phyloP scores from a whole-genome alignment of 2,329 filamentous ascomycete genomes.

The Myrmaecium sp. region DNA sequence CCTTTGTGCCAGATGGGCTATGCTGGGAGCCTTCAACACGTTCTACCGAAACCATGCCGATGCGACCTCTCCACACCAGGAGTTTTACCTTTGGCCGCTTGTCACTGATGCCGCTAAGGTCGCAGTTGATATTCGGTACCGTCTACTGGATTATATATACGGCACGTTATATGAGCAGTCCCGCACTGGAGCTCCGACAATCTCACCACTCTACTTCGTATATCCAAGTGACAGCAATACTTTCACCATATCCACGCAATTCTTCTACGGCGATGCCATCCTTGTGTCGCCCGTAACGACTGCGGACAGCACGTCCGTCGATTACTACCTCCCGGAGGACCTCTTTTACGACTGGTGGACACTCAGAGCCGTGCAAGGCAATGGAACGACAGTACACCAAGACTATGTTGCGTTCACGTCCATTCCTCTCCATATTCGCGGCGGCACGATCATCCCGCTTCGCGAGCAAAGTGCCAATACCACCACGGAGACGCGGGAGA shows the following conservation, averaged over 20 bases:
- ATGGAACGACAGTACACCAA: slow-evolving; percentile 27
- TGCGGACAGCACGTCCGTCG: slow-evolving; percentile 34
- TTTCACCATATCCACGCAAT: slow-evolving; percentile 36
- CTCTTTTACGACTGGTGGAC: slow-evolving; percentile 46
- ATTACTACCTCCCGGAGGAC: slow-evolving; percentile 40
- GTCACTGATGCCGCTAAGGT: slow-evolving; percentile 48
- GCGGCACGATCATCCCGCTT: slow-evolving; percentile 47
- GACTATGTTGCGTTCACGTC: slow-evolving; percentile 29
- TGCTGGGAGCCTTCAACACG: slow-evolving; percentile 53
- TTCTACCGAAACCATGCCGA: slow-evolving; percentile 64
- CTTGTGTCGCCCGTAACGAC: slow-evolving; percentile 40
- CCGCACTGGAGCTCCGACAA: slow-evolving; percentile 43
- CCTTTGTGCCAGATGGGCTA: slow-evolving; percentile 61
- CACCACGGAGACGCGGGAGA: slow-evolving; percentile 43
- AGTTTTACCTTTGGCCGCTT: slow-evolving; percentile 53
- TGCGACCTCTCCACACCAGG: slow-evolving; percentile 38
- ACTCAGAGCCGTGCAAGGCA: slow-evolving; percentile 27
- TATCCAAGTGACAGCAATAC: slow-evolving; percentile 43
- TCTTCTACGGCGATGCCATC: slow-evolving; percentile 41
- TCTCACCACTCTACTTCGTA: slow-evolving; percentile 55
- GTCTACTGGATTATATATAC: slow-evolving; percentile 65
- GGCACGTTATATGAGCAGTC: slow-evolving; percentile 48
- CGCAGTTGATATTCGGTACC: slow-evolving; percentile 57
- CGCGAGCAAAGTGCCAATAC: slow-evolving; percentile 40
- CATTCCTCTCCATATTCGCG: slow-evolving; percentile 52